Evolutionary conservation across 441 rosid species (phyloP), one percentile per base, ranked within the genome.

Genomic region (Viola pubescens): DNA sequence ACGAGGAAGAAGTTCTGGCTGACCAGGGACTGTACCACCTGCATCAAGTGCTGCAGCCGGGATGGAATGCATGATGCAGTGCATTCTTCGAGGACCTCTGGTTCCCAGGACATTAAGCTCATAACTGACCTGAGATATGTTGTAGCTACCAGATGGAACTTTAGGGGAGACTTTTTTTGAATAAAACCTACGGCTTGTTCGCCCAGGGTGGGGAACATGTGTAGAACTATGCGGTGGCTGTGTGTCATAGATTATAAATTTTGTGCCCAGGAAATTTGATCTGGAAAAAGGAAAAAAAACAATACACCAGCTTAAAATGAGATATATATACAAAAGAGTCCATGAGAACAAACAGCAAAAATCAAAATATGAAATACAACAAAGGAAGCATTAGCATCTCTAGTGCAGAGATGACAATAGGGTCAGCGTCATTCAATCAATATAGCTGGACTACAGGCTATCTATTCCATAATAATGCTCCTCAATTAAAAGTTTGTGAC

Each of bases 31-130:
- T 4, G 59, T 70, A 56, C 91, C 89, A 0, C 89, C 91, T 8
- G 80, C 82, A 7, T 73, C 81, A 0, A 87, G 81, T 19, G 91
- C 57, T 12, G 83, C 79, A 12, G 75, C 65, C 0, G 91, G 95
- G 50, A 87, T 79, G 1, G 95, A 81, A 52, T 82, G 75, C 95
- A 87, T 85, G 8, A 64, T 73, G 49, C 95, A 87, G 56, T 85
- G 91, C 91, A 87, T 87, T 80, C 87, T 78, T 56, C 95, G 81
- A 2, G 95, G 95, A 7, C 95, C 95, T n/a, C 91, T 78, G 3
- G 95, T 85, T 2, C 95, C 95, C 9, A 85, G 83, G 66, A 87
- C 89, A 19, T 87, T 87, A 48, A 87, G 82, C 73, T 87, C 95
- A 44, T 85, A 87, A 1, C 86, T 73, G 34, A 87, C 83, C 59